Base-by-base conservation (phyloP, 225 moss, liverwort and hornwort species). In the Bryoerythrophyllum caledonicum region DNA sequence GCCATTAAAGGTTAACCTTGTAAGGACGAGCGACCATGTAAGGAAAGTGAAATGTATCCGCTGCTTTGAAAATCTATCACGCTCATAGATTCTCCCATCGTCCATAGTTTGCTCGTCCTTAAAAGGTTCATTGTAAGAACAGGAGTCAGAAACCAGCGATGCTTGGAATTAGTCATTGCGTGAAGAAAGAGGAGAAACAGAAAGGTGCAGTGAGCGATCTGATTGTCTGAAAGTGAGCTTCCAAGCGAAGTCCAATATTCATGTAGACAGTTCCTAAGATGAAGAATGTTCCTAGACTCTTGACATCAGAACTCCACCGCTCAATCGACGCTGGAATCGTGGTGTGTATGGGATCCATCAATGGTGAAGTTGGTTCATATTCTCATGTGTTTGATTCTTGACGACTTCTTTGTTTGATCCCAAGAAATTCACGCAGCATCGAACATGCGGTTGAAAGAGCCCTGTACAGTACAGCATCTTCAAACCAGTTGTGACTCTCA, bases 81-180 rank as follows among this genome's bases (percentile, higher is more conserved):
- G 3, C 32, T 32, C 5, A 5, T 32, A 32, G 32, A 32, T 32
- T 32, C 32, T 32, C 1, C 12, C 2, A 41, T 41, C 11, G 41
- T 41, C 11, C 41, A 2, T 41, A 8, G 11, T 41, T 25, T 26
- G 24, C 12, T 32, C 5, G 32, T 32, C 32, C n/a, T n/a, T n/a
- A n/a, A n/a, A n/a, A n/a, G n/a, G n/a, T n/a, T 21, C 25, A 5
- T 10, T 15, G 65, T 41, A 8, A 41, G 5, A 19, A 0, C n/a
- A n/a, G n/a, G n/a, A n/a, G n/a, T n/a, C 1, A 15, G 10, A 19
- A 30, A 19, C 46, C 48, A 51, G 30, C 6, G 32, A 43, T 56
- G 30, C 27, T 48, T 37, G 73, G 56, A 49, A 68, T 28, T n/a
- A 73, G 68, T 68, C 49, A 63, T 37, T 68, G 73, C 38, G 37